Conservation (phyloP, 306 rosid species). For the Corylus americana region DNA sequence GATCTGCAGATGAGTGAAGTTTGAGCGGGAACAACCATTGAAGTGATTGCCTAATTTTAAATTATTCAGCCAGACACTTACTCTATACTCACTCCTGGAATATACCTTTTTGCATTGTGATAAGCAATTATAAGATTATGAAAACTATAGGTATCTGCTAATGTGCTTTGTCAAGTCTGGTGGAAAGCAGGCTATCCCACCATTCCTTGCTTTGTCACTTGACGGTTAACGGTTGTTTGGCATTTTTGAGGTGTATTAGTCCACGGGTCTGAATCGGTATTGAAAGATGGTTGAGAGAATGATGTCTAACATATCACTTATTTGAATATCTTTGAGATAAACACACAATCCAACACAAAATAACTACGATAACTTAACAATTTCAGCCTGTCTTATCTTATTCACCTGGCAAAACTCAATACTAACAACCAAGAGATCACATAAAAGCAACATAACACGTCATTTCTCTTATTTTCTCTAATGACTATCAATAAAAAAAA, state of each 20-base stretch:
- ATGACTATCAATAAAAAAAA: too few relatives aligned
- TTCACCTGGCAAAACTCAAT: too few relatives aligned
- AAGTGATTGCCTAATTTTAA: background rate
- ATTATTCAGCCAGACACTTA: background rate
- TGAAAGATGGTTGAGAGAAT: too few relatives aligned
- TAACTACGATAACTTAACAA: too few relatives aligned
- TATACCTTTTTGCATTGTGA: background rate
- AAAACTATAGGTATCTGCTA: background rate
- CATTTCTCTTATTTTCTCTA: too few relatives aligned
- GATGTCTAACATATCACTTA: too few relatives aligned
- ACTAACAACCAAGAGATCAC: too few relatives aligned
- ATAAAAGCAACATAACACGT: too few relatives aligned
- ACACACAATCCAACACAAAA: too few relatives aligned
- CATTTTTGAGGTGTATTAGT: background rate
- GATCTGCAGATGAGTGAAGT: constrained; percentile 28
- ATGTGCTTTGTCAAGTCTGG: background rate
- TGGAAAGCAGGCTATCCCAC: background rate
- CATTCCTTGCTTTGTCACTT: background rate
- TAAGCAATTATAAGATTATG: background rate
- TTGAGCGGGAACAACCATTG: background rate
- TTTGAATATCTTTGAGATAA: too few relatives aligned
- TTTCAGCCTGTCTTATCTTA: too few relatives aligned
- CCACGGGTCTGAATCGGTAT: background rate
- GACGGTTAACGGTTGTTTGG: background rate
- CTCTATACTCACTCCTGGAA: background rate